Conservation (phyloP, 768 basidiomycete species). For the Panaeolus cyanescens region DNA sequence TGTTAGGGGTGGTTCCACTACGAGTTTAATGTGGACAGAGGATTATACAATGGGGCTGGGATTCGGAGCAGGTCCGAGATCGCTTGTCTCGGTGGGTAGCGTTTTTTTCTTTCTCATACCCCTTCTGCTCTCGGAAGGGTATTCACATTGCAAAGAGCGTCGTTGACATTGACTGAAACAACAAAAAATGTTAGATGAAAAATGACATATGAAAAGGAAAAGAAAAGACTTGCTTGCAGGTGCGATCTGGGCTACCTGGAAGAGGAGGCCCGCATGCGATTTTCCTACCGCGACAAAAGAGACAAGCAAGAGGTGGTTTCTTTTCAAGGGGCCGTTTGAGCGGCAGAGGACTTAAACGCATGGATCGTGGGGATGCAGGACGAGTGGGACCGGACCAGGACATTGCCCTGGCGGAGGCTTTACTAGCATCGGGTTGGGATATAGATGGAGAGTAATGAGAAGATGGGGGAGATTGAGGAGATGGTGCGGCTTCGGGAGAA, state of each 20-base stretch:
- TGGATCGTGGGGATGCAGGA: constrained; percentile 8
- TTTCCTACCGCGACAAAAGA: constrained; percentile 68
- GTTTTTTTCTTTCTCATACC: constrained; percentile 62
- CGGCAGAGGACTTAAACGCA: constrained; percentile 28
- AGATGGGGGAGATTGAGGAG: constrained; percentile 3
- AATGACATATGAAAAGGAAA: constrained; percentile 2
- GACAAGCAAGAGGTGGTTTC: constrained; percentile 64
- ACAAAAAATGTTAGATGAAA: not conserved
- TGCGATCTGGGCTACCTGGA: constrained; percentile 52
- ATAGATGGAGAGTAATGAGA: constrained; percentile 2
- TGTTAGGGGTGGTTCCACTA: not conserved
- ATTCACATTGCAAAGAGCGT: constrained; percentile 69
- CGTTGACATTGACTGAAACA: constrained; percentile 67
- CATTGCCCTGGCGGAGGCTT: constrained; percentile 1
- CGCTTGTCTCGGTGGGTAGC: not conserved
- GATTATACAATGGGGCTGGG: not conserved
- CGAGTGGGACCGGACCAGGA: not conserved
- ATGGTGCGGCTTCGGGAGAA: constrained; percentile 2
- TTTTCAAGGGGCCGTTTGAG: constrained; percentile 38
- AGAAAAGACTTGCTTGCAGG: constrained; percentile 61
- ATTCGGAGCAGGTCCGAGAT: constrained; percentile 2
- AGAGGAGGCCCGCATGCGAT: constrained; percentile 68
- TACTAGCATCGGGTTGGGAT: not conserved
- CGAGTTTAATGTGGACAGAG: not conserved
- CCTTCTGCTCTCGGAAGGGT: constrained; percentile 68